A percentile compares a stretch with the other conserved stretches of the same genome.
Conservation (phyloP, 2,329 filamentous ascomycete genomes). For the Onygenales sp. region DNA sequence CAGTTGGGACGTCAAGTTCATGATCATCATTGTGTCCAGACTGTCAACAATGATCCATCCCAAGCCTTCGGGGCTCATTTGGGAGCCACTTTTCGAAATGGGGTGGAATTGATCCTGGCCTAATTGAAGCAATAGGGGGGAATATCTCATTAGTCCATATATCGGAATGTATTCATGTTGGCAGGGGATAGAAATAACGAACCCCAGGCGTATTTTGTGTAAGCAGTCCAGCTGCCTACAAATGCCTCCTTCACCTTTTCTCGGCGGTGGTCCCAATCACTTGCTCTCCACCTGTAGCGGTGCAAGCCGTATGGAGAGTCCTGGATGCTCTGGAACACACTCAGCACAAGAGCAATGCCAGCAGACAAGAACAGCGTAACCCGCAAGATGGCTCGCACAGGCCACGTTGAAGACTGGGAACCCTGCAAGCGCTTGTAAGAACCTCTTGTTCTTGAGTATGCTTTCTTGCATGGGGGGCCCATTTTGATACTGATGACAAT, state of each 20-base stretch:
- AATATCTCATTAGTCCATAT: slow-evolving; percentile 6
- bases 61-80: slow-evolving; percentile 82
- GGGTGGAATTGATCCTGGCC: slow-evolving; percentile 83
- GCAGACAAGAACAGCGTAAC: background rate
- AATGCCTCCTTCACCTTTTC: slow-evolving; percentile 87
- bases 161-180: slow-evolving; percentile 1
- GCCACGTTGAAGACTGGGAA: background rate
- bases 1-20: slow-evolving; percentile 86
- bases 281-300: slow-evolving; percentile 16
- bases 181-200: slow-evolving; percentile 24
- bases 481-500: background rate
- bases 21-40: slow-evolving; percentile 92
- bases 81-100: slow-evolving; percentile 62
- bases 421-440: background rate
- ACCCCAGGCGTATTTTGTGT: slow-evolving; percentile 92
- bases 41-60: slow-evolving; percentile 98
- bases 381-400: background rate
- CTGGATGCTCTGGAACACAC: background rate
- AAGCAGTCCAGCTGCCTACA: slow-evolving; percentile 82
- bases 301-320: background rate
- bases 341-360: background rate
- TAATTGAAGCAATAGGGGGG: slow-evolving; percentile 24
- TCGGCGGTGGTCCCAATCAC: slow-evolving; percentile 69
- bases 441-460: background rate
- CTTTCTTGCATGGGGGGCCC: background rate